These are phyloP conservation scores for Trichophyton simii DNA, from an alignment of 2,329 filamentous ascomycete genomes.

Conservation along the genomic window DNA sequence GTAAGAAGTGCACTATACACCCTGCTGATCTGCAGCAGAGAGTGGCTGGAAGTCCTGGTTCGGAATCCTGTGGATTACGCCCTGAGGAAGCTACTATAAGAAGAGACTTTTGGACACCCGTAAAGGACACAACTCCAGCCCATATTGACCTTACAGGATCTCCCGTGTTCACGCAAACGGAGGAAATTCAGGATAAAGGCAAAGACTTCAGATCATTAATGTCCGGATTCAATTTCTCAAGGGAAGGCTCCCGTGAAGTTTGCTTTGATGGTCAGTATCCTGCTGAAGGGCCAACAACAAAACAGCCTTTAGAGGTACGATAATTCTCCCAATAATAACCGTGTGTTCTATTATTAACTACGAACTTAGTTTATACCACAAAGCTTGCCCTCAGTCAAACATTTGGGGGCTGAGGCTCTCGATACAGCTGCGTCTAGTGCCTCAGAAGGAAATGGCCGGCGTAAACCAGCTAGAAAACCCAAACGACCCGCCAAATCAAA, in stretches of 20 bases:
- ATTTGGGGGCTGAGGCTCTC: not conserved
- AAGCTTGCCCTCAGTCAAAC: not conserved
- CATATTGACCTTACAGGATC: constrained; percentile 14
- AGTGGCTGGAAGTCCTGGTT: not conserved
- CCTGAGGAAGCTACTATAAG: constrained; percentile 41
- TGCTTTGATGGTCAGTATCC: constrained; percentile 12
- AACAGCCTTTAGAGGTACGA: constrained; percentile 27
- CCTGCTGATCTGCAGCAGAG: not conserved
- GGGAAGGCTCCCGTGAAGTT: constrained; percentile 5
- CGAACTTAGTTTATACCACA: not conserved
- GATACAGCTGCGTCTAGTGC: not conserved
- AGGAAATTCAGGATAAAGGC: not conserved
- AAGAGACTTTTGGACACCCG: constrained; percentile 56
- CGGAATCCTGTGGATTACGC: constrained; percentile 11
- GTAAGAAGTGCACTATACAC: not conserved
- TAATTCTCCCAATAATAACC: not conserved
- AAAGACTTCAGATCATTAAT: constrained; percentile 26
- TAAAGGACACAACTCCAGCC: constrained; percentile 31
- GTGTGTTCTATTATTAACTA: not conserved
- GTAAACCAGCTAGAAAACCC: constrained; percentile 25
- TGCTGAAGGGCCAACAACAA: constrained; percentile 23
- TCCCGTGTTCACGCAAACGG: constrained; percentile 2
- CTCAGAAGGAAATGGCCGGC: not conserved
- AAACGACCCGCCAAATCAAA: constrained; percentile 28
- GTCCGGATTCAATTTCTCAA: constrained; percentile 23